Conservation (phyloP, 2,329 filamentous ascomycete genomes). For the Hypoxylon sp. region DNA sequence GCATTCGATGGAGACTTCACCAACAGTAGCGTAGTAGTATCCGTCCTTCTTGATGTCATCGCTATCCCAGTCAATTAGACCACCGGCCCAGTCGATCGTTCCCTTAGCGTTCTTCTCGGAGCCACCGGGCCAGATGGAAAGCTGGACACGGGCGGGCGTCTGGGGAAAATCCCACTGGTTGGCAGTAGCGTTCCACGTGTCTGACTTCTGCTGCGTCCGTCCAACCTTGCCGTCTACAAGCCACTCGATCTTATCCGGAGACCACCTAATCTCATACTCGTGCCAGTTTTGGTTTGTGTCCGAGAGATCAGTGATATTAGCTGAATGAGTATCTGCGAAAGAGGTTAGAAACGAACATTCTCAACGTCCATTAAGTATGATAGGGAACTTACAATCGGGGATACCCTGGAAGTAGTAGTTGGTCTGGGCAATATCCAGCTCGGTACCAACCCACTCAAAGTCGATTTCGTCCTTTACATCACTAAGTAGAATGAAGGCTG, state of each 20-base stretch:
- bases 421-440: constrained; percentile 84
- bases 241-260: constrained; percentile 88
- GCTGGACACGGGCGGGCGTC: constrained; percentile 89
- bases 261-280: constrained; percentile 95
- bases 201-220: constrained; percentile 79
- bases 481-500: constrained; percentile 94
- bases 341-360: constrained; percentile 40
- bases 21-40: constrained; percentile 89
- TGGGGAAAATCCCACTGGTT: constrained; percentile 92
- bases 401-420: constrained; percentile 99
- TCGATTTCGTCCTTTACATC: constrained; percentile 99
- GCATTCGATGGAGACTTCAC: constrained; percentile 86
- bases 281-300: constrained; percentile 86
- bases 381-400: constrained; percentile 79
- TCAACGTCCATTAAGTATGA: constrained; percentile 25
- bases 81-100: constrained; percentile 93
- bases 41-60: constrained; percentile 84
- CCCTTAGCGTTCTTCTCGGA: constrained; percentile 82
- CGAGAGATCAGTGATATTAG: constrained; percentile 74
- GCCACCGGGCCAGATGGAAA: constrained; percentile 97
- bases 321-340: constrained; percentile 77
- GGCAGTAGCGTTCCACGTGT: constrained; percentile 88
- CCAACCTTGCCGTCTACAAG: constrained; percentile 84
- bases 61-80: constrained; percentile 87
- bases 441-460: constrained; percentile 91